Evolutionary conservation across 495 filamentous ascomycete genomes (phyloP).

Genomic region (Neurospora discreta): DNA sequence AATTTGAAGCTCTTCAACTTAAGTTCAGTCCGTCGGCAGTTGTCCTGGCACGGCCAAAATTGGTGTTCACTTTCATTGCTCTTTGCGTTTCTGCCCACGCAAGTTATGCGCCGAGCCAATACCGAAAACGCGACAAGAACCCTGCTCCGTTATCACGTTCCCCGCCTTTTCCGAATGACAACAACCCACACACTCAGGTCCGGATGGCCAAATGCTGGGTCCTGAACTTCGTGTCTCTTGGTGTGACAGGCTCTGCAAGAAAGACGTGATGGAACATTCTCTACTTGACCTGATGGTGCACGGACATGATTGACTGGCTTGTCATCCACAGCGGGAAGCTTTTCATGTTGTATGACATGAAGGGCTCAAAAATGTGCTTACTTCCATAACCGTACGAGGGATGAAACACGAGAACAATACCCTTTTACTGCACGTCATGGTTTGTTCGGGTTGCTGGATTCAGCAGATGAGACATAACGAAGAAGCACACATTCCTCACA

Average conservation of each 20-base stretch:
- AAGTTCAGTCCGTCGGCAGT: neutral
- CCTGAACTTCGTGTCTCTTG: neutral
- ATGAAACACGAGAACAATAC: neutral
- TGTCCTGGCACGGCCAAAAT: neutral
- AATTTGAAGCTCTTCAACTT: neutral
- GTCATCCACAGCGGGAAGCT: neutral
- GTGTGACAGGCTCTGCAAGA: neutral
- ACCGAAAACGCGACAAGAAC: neutral
- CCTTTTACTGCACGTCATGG: neutral
- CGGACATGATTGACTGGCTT: neutral
- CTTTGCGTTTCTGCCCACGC: neutral
- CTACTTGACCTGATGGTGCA: neutral
- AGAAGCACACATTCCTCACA: neutral
- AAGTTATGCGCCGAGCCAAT: neutral
- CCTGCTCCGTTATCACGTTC: neutral
- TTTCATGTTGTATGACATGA: neutral
- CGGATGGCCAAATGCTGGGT: neutral
- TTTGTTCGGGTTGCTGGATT: neutral
- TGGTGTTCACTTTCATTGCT: neutral
- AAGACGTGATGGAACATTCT: neutral
- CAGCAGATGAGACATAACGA: neutral
- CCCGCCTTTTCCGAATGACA: neutral
- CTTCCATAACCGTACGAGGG: neutral
- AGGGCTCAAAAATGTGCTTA: neutral
- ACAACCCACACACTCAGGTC: neutral